phyloP scores from a whole-genome alignment of 805 yeast species.

The Candida krabiensis region DNA sequence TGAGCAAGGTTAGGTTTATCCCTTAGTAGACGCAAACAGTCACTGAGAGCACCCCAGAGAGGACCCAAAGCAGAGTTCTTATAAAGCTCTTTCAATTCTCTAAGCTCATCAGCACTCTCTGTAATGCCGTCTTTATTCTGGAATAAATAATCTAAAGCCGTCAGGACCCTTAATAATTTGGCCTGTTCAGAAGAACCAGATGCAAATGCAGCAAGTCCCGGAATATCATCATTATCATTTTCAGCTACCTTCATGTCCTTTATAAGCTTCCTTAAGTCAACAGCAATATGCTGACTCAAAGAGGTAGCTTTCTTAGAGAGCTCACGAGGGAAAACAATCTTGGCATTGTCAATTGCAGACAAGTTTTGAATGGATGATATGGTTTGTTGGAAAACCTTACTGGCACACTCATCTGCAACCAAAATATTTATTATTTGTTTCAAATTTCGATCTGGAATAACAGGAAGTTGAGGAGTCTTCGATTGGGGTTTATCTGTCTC shows the following conservation, averaged over 20 bases:
- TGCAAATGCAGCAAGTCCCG: slow-evolving; percentile 61
- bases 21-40: slow-evolving; percentile 63
- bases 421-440: slow-evolving; percentile 64
- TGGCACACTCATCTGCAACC: slow-evolving; percentile 80
- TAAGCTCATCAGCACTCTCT: slow-evolving; percentile 36
- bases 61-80: slow-evolving; percentile 68
- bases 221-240: slow-evolving; percentile 47
- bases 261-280: slow-evolving; percentile 53
- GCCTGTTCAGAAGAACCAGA: slow-evolving; percentile 85
- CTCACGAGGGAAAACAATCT: slow-evolving; percentile 63
- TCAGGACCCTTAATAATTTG: slow-evolving; percentile 76
- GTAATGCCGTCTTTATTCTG: slow-evolving; percentile 41
- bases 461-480: slow-evolving; percentile 48
- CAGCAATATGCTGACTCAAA: slow-evolving; percentile 54
- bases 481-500: slow-evolving; percentile 22
- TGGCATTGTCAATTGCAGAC: slow-evolving; percentile 59
- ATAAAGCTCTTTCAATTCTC: slow-evolving; percentile 60
- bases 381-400: slow-evolving; percentile 81
- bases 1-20: slow-evolving; percentile 54
- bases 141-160: slow-evolving; percentile 83
- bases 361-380: slow-evolving; percentile 78
- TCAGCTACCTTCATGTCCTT: slow-evolving; percentile 40
- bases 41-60: slow-evolving; percentile 84
- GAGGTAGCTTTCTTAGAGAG: slow-evolving; percentile 62
- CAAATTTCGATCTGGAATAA: slow-evolving; percentile 61